Percentiles rank a stretch among this genome's conserved stretches.
phyloP scores from a whole-genome alignment of 495 filamentous ascomycete species.

The Aspergillus diversus region DNA sequence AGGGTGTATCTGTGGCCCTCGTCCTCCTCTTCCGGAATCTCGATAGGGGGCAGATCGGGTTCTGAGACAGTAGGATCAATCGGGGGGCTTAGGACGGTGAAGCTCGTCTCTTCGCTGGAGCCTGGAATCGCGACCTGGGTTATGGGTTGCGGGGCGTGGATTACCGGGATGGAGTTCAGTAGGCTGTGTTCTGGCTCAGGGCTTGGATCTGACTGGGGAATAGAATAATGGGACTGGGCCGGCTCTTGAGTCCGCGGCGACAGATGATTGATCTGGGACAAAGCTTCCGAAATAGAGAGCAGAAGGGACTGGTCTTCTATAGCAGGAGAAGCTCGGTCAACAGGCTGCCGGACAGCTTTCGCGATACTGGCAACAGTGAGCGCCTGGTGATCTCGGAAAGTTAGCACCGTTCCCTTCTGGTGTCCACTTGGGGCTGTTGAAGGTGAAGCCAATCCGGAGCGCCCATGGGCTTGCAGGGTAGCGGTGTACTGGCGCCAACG shows the following conservation, averaged over 20 bases:
- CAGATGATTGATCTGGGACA: slow-evolving; percentile 56
- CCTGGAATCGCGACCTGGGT: neutral
- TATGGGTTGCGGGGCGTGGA: slow-evolving; percentile 12
- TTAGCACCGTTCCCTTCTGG: slow-evolving; percentile 28
- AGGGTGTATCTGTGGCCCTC: slow-evolving; percentile 47
- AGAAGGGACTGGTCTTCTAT: slow-evolving; percentile 55
- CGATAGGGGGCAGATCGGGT: neutral
- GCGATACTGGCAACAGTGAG: slow-evolving; percentile 48
- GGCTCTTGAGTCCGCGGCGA: slow-evolving; percentile 19
- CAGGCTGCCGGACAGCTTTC: slow-evolving; percentile 43
- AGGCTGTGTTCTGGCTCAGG: neutral
- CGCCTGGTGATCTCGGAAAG: slow-evolving; percentile 43
- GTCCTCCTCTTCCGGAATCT: neutral
- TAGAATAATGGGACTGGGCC: neutral
- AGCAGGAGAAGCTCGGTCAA: slow-evolving; percentile 43
- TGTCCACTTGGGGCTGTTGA: neutral
- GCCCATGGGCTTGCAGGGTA: slow-evolving; percentile 29
- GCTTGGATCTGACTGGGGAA: slow-evolving; percentile 3
- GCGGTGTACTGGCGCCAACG: slow-evolving; percentile 74
- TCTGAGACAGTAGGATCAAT: neutral
- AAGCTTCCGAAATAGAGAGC: slow-evolving; percentile 57
- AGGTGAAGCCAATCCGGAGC: slow-evolving; percentile 16
- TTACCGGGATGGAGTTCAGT: slow-evolving; percentile 27
- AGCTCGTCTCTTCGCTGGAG: neutral
- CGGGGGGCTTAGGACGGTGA: neutral